Conservation (phyloP, 371 early-diverging fungal genomes). For the Mucor lusitanicus region DNA sequence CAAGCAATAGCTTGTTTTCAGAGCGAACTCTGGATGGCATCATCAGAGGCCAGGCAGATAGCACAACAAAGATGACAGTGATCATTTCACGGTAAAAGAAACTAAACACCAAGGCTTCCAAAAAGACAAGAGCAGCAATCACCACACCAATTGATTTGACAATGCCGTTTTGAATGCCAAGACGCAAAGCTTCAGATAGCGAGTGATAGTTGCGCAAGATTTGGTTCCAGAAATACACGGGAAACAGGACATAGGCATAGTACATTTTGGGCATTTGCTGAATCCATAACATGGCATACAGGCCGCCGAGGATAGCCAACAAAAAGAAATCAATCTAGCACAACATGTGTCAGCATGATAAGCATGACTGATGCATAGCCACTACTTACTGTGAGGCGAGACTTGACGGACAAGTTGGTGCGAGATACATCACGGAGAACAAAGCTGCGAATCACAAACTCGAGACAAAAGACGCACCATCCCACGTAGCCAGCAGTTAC, state of each 20-base stretch:
- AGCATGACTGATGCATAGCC: neutral
- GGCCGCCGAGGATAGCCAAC: slow-evolving; percentile 31
- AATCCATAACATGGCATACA: slow-evolving; percentile 57
- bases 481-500: slow-evolving; percentile 90
- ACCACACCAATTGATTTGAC: slow-evolving; percentile 17
- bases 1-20: slow-evolving; percentile 32
- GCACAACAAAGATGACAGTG: slow-evolving; percentile 49
- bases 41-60: slow-evolving; percentile 66
- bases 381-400: slow-evolving; percentile 8
- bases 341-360: neutral
- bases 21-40: slow-evolving; percentile 56
- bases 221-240: slow-evolving; percentile 84
- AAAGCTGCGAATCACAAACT: slow-evolving; percentile 67
- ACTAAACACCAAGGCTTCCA: slow-evolving; percentile 78
- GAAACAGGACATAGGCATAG: slow-evolving; percentile 85
- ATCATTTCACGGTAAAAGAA: slow-evolving; percentile 75
- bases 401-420: neutral
- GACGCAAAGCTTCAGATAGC: slow-evolving; percentile 25
- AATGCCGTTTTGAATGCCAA: slow-evolving; percentile 18
- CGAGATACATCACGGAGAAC: slow-evolving; percentile 9
- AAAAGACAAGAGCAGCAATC: slow-evolving; percentile 46
- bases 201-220: slow-evolving; percentile 42
- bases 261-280: slow-evolving; percentile 84
- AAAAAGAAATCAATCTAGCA: slow-evolving; percentile 50
- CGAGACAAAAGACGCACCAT: slow-evolving; percentile 86